Evolutionary conservation across 805 yeast genomes (phyloP), one percentile per base, ranked within the genome.

Genomic region (Danielia reshetovae): DNA sequence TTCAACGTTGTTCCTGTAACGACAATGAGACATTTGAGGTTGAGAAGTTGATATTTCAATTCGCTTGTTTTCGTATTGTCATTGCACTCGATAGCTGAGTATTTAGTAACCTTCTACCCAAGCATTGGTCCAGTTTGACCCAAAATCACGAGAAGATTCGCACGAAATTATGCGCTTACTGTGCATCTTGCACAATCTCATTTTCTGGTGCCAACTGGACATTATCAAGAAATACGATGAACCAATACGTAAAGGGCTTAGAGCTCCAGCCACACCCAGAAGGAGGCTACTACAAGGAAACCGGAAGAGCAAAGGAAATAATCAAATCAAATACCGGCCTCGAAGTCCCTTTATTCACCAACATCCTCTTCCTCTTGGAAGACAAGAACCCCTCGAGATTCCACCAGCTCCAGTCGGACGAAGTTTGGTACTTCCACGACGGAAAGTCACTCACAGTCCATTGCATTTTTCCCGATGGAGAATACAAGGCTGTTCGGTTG

Each of bases 381-480:
- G 45, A 48, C 14, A 34, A 39, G n/a, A 46, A 46, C 19, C 47
- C 50, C 4, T 51, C 55, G 2, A 37, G 47, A 15, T 52, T 51
- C 30, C 57, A 52, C 34, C 39, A 40, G 34, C 36, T 52, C 24
- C 36, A 40, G 12, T 52, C 57, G 1, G 49, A 52, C 30, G 57
- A 52, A 36, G 46, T 52, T 4, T 52, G 54, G 52, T 51, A 49
- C 27, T 52, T 33, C 29, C 57, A 52, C 24, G 51, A 48, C 10
- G 57, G 57, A 1, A 25, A 36, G 7, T 41, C 54, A 2, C 40
- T 52, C 16, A 52, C 55, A 1, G 53, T 52, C 8, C 57, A 52
- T 33, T 41, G 48, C 25, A 49, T 51, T 10, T 39, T 38, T 30
- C 48, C 51, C 1, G 45, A 48, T 17, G 57, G 57, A 7, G 39